These are phyloP conservation scores for Cyclotella sp. DNA, from an alignment of 108 stramenopile genomes.

Conservation along the genomic window DNA sequence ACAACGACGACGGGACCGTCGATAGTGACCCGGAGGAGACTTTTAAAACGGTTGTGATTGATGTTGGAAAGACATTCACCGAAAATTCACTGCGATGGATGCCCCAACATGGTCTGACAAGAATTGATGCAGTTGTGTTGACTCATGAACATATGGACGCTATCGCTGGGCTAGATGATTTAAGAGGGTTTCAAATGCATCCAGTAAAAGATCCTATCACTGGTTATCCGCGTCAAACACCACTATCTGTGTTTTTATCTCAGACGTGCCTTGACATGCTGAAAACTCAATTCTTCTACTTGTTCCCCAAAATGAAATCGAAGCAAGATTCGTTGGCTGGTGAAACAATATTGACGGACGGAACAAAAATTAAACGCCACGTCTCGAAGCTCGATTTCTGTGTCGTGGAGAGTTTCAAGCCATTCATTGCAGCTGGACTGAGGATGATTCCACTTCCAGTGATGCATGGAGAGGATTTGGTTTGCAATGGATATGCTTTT, in stretches of 20 bases:
- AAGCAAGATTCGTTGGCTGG: slow-evolving; percentile 12
- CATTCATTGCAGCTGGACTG: slow-evolving; percentile 64
- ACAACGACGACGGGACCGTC: slow-evolving; percentile 40
- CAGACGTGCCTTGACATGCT: slow-evolving; percentile 57
- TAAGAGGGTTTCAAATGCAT: slow-evolving; percentile 76
- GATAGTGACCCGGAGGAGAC: slow-evolving; percentile 15
- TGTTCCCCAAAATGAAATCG: slow-evolving; percentile 60
- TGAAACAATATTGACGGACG: slow-evolving; percentile 17
- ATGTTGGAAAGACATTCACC: slow-evolving; percentile 91
- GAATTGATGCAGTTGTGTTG: slow-evolving; percentile 78
- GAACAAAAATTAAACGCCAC: slow-evolving; percentile 52
- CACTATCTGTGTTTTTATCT: slow-evolving; percentile 70
- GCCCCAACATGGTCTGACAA: slow-evolving; percentile 59
- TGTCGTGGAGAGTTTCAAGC: slow-evolving; percentile 61
- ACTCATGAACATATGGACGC: slow-evolving; percentile 91
- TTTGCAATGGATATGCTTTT: slow-evolving; percentile 85
- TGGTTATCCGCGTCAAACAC: slow-evolving; percentile 42
- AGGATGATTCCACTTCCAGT: slow-evolving; percentile 84
- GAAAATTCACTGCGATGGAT: slow-evolving; percentile 84
- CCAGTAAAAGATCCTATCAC: slow-evolving; percentile 23
- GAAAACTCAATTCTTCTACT: slow-evolving; percentile 67
- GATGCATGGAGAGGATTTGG: slow-evolving; percentile 86
- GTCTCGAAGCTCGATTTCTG: slow-evolving; percentile 73
- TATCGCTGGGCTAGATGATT: slow-evolving; percentile 80
- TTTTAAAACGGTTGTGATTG: slow-evolving; percentile 72